phyloP scores from a whole-genome alignment of 257 asterid genomes.

The Phtheirospermum japonicum region DNA sequence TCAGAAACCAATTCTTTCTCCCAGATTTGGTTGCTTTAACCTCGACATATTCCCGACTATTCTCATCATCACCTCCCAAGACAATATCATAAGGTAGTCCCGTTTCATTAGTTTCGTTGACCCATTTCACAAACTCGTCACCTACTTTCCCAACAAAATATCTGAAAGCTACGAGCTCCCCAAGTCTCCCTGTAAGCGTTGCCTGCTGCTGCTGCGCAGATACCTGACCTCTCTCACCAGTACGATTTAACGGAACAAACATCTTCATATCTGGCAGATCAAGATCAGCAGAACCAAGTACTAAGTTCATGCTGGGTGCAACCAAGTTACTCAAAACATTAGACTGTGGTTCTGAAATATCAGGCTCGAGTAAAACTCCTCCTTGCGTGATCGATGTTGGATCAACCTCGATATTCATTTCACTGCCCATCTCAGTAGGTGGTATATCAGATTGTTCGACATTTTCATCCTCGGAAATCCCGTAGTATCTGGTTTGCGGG shows the following conservation, averaged over 20 bases:
- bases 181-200: constrained; percentile 69
- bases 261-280: constrained; percentile 32
- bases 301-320: constrained; percentile 28
- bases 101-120: constrained; percentile 67
- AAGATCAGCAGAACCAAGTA: constrained; percentile 33
- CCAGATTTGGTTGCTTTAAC: constrained; percentile 73
- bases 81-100: constrained; percentile 87
- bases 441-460: constrained; percentile 24
- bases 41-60: constrained; percentile 59
- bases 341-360: constrained; percentile 29
- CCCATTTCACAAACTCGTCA: constrained; percentile 61
- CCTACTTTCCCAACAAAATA: constrained; percentile 49
- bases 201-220: constrained; percentile 57
- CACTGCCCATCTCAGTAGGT: constrained; percentile 33
- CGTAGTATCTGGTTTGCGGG: constrained; percentile 27
- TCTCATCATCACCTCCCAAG: constrained; percentile 48
- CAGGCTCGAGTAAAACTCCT: constrained; percentile 29
- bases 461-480: constrained; percentile 25
- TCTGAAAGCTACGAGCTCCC: constrained; percentile 71
- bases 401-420: constrained; percentile 32
- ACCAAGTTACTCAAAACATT: neutral
- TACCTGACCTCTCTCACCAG: constrained; percentile 18
- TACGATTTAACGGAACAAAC: constrained; percentile 30
- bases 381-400: constrained; percentile 22
- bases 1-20: constrained; percentile 65